Evolutionary conservation across 1,284 basidiomycete species (phyloP), one percentile per base, ranked within the genome.

Genomic region (Malassezia arunalokei): DNA sequence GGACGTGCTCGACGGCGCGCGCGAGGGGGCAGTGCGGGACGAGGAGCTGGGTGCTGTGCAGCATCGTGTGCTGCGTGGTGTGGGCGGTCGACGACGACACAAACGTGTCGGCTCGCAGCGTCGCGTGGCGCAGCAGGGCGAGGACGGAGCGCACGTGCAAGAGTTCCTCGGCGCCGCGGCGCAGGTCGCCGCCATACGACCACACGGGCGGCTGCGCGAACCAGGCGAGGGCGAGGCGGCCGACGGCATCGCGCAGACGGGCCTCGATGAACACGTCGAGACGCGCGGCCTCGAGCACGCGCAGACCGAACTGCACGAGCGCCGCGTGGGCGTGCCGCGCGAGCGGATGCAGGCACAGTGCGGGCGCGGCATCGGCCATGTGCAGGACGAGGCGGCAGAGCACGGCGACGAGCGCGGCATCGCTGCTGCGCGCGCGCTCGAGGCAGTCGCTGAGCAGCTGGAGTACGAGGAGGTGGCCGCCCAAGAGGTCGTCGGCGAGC

Each of bases 381-480:
- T 84, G 81, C 58, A 91, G 74, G n/a, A 92, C 81, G 14, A 98
- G 75, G 17, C 86, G 80, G 14, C 91, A 78, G 42, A 86, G 79
- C 79, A 95, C 89, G 53, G 96, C 81, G 12, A 54, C 47, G 17
- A 54, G 52, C 3, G 83, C 83, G 0, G 84, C 82, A 56, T 85
- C 81, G 38, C 85, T 80, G 76, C 95, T 94, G 55, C 90, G 82
- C 53, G 91, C 87, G 27, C 92, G 87, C 76, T 96, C 90, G 67
- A 94, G 80, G 33, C 91, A 82, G 72, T 88, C 95, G 52, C 87
- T 82, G n/a, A 98, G 76, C 76, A 96, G 84, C 60, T 91, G 84
- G 43, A 96, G 73, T 28, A 98, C 79, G 8, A 91, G 79, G 0
- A 81, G 78, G 75, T 96, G 94, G 0, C 92, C 89, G 5, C 59